Base-by-base conservation (phyloP, 306 rosid genomes). In the Sicyos edulis region DNA sequence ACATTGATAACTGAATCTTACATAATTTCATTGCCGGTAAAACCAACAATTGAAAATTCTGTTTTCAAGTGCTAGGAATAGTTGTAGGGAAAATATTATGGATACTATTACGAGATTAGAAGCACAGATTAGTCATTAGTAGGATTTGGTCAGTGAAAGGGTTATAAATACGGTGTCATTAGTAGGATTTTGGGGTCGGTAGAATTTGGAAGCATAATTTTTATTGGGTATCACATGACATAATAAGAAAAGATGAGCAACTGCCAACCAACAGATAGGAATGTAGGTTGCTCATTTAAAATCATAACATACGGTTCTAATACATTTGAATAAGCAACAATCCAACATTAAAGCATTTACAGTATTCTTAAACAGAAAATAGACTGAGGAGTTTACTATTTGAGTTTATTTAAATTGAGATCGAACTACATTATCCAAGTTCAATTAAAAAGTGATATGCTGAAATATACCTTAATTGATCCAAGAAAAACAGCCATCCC, bases 401-500 rank as follows among this genome's bases (percentile, higher is more conserved):
- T 20, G 22, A 8, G 70, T 63, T 34, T 40, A 49, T 63, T 63
- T 40, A 40, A 63, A 40, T 14, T 10, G 26, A 63, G 17, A 53
- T n/a, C 57, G 13, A 14, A 54, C 66, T 55, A 56, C 73, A 24
- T 56, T 19, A 57, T 34, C 57, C 0, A 32, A 74, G 40, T 8
- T 3, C 69, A 58, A 71, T 61, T 72, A 49, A 40, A 22, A 50
- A 50, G n/a, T 19, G 59, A 26, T 69, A 69, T 26, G 59, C 20
- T 50, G 45, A 22, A n/a, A 17, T 49, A 51, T 90, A 95, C 99
- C 97, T 91, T 91, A 64, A 95, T 79, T 77, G 99, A 95, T 77
- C 99, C 99, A 71, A 95, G 97, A 65, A 95, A 95, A 58, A 95
- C 99, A 0, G 99, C 99, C 99, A 95, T 95, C 73, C 99, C 99